A percentile compares a stretch with the other conserved stretches of the same genome.
These are phyloP conservation scores for Vitis amurensis DNA, from an alignment of 164 flowering plant species.

Conservation along the genomic window DNA sequence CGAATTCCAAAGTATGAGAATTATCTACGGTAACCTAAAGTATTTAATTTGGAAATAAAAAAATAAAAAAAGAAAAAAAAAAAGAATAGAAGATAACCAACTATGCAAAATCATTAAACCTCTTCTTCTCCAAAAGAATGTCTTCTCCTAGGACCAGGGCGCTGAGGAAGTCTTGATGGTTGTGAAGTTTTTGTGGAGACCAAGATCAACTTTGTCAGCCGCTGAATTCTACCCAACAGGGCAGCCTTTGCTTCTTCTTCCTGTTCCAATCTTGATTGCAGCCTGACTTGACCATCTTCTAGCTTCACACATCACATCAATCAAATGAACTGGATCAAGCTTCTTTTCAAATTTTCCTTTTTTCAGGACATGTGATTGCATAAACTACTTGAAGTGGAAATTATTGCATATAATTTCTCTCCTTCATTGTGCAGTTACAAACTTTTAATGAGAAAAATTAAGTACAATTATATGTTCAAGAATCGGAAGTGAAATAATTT, in stretches of 20 bases:
- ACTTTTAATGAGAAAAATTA: not conserved
- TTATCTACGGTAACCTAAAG: not conserved
- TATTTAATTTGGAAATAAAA: not conserved
- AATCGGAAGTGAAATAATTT: not conserved
- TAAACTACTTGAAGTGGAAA: too few species aligned
- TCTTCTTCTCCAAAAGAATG: constrained; percentile 99
- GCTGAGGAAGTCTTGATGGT: constrained; percentile 70
- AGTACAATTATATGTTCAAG: not conserved
- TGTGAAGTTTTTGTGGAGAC: constrained; percentile 83
- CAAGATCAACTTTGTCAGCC: constrained; percentile 87
- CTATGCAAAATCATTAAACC: constrained; percentile 32
- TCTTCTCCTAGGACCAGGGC: constrained; percentile 76
- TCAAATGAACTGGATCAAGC: not conserved
- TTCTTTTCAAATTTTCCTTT: not conserved
- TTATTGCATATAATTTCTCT: too few species aligned
- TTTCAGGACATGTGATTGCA: not conserved
- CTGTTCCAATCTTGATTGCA: constrained; percentile 92
- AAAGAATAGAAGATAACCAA: not conserved
- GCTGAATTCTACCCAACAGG: constrained; percentile 83
- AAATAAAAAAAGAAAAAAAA: not conserved
- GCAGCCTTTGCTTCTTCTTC: constrained; percentile 99
- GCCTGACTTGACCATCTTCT: constrained; percentile 92
- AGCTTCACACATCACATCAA: constrained; percentile 55
- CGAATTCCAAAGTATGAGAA: too few species aligned
- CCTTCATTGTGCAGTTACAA: too few species aligned